A percentile compares a stretch with the other conserved stretches of the same genome.
These are phyloP conservation scores for Cajanus cajan DNA, from an alignment of 306 rosid genomes.

Conservation along the genomic window DNA sequence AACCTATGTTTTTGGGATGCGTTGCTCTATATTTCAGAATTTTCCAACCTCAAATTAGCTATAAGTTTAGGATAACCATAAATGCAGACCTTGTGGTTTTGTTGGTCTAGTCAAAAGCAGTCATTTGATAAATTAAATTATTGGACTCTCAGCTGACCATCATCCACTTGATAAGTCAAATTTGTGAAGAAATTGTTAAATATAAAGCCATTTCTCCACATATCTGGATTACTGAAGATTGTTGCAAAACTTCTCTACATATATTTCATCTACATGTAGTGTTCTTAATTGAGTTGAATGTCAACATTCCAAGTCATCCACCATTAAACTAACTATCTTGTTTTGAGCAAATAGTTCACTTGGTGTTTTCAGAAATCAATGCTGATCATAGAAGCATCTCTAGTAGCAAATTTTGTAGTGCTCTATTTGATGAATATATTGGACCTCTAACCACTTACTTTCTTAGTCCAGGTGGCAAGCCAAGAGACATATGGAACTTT, in stretches of 20 bases:
- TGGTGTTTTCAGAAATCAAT: conserved; percentile 19
- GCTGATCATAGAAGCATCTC: conserved; percentile 2
- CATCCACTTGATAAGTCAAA: not conserved
- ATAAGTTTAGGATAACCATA: not conserved
- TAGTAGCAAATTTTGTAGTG: not conserved
- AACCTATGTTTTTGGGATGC: not conserved
- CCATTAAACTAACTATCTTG: conserved; percentile 3
- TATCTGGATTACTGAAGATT: not conserved
- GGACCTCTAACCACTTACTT: conserved; percentile 6
- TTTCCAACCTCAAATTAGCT: not conserved
- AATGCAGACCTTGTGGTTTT: not conserved
- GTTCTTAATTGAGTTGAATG: not conserved
- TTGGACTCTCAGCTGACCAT: not conserved
- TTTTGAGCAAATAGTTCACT: not conserved
- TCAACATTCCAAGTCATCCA: conserved; percentile 8
- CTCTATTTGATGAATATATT: conserved; percentile 33
- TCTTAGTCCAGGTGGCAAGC: conserved; percentile 76
- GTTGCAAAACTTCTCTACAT: not conserved
- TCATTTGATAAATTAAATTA: not conserved
- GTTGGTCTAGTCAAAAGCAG: not conserved
- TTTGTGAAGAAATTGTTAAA: not conserved
- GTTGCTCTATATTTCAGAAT: not conserved
- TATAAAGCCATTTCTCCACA: not conserved
- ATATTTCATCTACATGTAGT: not conserved
- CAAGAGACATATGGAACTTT: conserved; percentile 98